Evolutionary conservation across 2,329 filamentous ascomycete genomes (phyloP).

Genomic region (Fusarium begoniae): DNA sequence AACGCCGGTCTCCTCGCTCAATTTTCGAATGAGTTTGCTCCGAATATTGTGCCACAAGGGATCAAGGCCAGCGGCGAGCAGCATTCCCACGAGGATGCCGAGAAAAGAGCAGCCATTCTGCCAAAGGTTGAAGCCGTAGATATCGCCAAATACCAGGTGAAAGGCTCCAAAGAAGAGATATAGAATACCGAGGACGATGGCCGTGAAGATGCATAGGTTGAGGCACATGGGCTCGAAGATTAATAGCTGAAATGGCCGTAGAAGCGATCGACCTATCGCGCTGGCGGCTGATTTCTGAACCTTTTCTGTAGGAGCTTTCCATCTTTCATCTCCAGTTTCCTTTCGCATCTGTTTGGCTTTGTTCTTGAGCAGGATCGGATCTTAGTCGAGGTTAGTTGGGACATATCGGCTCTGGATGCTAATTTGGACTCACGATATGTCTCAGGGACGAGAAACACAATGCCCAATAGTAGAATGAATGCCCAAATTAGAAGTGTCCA

Average conservation of each 20-base stretch:
- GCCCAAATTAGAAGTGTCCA: constrained; percentile 88
- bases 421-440: constrained; percentile 71
- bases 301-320: constrained; percentile 80
- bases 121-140: constrained; percentile 81
- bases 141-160: constrained; percentile 76
- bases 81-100: constrained; percentile 74
- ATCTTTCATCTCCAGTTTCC: constrained; percentile 80
- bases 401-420: background rate
- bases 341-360: constrained; percentile 77
- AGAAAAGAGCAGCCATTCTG: constrained; percentile 84
- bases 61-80: constrained; percentile 68
- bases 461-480: constrained; percentile 67
- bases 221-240: constrained; percentile 86
- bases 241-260: constrained; percentile 82
- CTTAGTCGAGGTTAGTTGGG: constrained; percentile 43
- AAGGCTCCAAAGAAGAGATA: constrained; percentile 95
- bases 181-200: constrained; percentile 84
- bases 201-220: constrained; percentile 82
- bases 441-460: constrained; percentile 82
- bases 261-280: constrained; percentile 67
- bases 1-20: constrained; percentile 60
- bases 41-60: constrained; percentile 74
- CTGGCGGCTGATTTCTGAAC: constrained; percentile 70
- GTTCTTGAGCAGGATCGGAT: constrained; percentile 74
- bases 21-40: constrained; percentile 62